Evolutionary conservation across 2,329 filamentous ascomycete genomes (phyloP).

Genomic region (Curvularia hawaiiensis): DNA sequence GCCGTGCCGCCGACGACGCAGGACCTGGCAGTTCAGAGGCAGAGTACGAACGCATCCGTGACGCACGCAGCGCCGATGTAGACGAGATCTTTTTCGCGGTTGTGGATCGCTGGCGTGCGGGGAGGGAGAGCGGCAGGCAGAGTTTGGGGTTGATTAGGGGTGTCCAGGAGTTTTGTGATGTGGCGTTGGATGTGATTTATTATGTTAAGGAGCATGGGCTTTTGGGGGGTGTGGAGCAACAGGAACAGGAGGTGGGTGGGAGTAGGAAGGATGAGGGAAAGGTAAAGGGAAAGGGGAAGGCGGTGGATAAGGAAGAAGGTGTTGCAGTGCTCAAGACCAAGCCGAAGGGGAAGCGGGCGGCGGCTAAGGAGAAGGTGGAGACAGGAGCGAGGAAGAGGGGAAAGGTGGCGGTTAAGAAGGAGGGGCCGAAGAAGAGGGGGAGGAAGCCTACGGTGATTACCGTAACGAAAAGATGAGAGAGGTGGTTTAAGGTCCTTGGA

Average conservation of each 20-base stretch:
- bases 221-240: background rate
- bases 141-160: slow-evolving; percentile 30
- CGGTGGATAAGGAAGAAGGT: slow-evolving; percentile 12
- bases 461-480: slow-evolving; percentile 5
- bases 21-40: background rate
- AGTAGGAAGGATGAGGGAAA: slow-evolving; percentile 22
- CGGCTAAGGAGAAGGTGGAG: slow-evolving; percentile 15
- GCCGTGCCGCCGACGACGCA: background rate
- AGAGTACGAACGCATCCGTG: slow-evolving; percentile 12
- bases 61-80: slow-evolving; percentile 22
- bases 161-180: slow-evolving; percentile 41
- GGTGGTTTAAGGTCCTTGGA: background rate
- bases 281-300: slow-evolving; percentile 13
- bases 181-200: slow-evolving; percentile 38
- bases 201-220: slow-evolving; percentile 39
- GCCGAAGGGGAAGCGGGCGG: slow-evolving; percentile 23
- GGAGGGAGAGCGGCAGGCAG: slow-evolving; percentile 22
- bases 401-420: background rate
- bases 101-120: slow-evolving; percentile 41
- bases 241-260: slow-evolving; percentile 7
- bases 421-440: background rate
- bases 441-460: slow-evolving; percentile 1
- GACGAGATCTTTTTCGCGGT: slow-evolving; percentile 43
- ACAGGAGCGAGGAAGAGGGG: slow-evolving; percentile 13
- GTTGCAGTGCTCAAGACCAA: slow-evolving; percentile 7